Evolutionary conservation across 2,329 filamentous ascomycete species (phyloP).

Genomic region (Hymenoscyphus infarciens): DNA sequence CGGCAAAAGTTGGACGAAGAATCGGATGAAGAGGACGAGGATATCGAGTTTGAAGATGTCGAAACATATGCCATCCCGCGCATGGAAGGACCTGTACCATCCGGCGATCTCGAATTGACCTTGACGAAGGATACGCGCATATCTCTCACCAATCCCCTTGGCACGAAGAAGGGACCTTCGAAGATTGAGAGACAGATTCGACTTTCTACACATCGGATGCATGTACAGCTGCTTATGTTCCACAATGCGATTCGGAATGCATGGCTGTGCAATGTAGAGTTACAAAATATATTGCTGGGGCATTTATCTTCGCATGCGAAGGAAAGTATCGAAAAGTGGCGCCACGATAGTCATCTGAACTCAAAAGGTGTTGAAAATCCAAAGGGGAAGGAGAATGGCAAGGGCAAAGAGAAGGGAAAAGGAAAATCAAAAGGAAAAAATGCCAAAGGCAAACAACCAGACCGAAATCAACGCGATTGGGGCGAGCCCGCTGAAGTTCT

Average conservation of each 20-base stretch:
- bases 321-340: slow-evolving; percentile 72
- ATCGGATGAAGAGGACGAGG: slow-evolving; percentile 49
- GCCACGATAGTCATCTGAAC: slow-evolving; percentile 61
- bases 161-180: slow-evolving; percentile 75
- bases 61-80: slow-evolving; percentile 37
- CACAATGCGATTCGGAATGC: slow-evolving; percentile 84
- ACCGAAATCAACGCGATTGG: slow-evolving; percentile 63
- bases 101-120: slow-evolving; percentile 72
- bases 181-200: slow-evolving; percentile 81
- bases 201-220: slow-evolving; percentile 77
- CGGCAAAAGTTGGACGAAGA: slow-evolving; percentile 38
- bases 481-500: slow-evolving; percentile 62
- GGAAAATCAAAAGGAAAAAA: slow-evolving; percentile 36
- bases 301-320: slow-evolving; percentile 59
- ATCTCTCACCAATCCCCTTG: slow-evolving; percentile 57
- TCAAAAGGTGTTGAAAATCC: slow-evolving; percentile 38
- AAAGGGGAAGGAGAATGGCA: slow-evolving; percentile 2
- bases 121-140: slow-evolving; percentile 57
- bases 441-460: slow-evolving; percentile 39
- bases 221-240: slow-evolving; percentile 83
- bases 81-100: slow-evolving; percentile 46
- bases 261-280: slow-evolving; percentile 74
- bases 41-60: slow-evolving; percentile 62
- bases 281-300: slow-evolving; percentile 73
- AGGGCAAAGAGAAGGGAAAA: slow-evolving; percentile 31